Percentiles rank a stretch among this genome's conserved stretches.
Evolutionary conservation across 352 stramenopile genomes (phyloP).

Genomic region (Globisporangium echinulatum): DNA sequence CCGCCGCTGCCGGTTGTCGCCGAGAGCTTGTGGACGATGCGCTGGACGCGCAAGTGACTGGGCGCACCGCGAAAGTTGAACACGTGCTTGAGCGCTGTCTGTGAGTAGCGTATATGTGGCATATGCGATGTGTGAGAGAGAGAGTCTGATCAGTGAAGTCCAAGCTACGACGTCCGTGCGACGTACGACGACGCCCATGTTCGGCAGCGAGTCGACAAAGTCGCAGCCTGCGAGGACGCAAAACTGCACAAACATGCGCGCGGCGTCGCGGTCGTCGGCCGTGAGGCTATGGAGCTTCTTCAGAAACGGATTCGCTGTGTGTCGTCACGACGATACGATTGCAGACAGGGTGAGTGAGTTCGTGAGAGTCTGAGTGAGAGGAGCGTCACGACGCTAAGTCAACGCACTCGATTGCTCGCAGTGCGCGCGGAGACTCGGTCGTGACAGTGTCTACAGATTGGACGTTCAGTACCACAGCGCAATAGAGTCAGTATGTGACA

Average conservation of each 20-base stretch:
- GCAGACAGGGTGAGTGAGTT: not conserved
- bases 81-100: constrained; percentile 73
- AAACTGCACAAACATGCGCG: constrained; percentile 77
- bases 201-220: constrained; percentile 72
- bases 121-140: not conserved
- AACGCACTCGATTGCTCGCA: constrained; percentile 28
- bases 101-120: not conserved
- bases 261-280: constrained; percentile 46
- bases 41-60: constrained; percentile 43
- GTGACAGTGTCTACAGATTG: constrained; percentile 34
- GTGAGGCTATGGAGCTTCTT: constrained; percentile 49
- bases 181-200: constrained; percentile 66
- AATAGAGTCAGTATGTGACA: no score
- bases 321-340: not conserved
- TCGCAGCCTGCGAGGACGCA: constrained; percentile 69
- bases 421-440: constrained; percentile 42
- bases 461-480: no score
- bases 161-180: no score
- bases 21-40: constrained; percentile 57
- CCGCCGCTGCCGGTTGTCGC: constrained; percentile 8
- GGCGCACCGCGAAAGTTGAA: constrained; percentile 65
- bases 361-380: not conserved
- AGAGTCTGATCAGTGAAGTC: not conserved
- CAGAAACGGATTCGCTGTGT: constrained; percentile 40
- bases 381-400: not conserved